Evolutionary conservation across 2,329 filamentous ascomycete species (phyloP).

Genomic region (Fusarium coicis): DNA sequence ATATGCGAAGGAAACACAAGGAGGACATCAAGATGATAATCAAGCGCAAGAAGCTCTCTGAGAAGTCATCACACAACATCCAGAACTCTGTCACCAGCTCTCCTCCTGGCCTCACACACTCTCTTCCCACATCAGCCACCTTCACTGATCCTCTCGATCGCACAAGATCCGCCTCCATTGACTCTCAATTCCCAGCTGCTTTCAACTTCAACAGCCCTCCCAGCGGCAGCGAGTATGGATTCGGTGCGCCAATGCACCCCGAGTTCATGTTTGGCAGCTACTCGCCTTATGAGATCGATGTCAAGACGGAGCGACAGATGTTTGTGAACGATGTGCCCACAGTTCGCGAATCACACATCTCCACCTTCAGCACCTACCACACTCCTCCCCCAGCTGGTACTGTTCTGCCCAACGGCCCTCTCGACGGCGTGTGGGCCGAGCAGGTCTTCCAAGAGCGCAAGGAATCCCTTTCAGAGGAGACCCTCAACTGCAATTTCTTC

Average conservation of each 20-base stretch:
- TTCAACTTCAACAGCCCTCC: slow-evolving; percentile 79
- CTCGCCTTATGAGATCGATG: slow-evolving; percentile 90
- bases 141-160: slow-evolving; percentile 79
- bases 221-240: slow-evolving; percentile 66
- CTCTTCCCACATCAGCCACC: slow-evolving; percentile 81
- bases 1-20: slow-evolving; percentile 86
- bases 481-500: slow-evolving; percentile 81
- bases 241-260: slow-evolving; percentile 70
- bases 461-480: slow-evolving; percentile 74
- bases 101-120: slow-evolving; percentile 83
- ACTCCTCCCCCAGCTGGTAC: slow-evolving; percentile 78
- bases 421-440: slow-evolving; percentile 71
- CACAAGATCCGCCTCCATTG: slow-evolving; percentile 80
- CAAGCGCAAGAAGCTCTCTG: slow-evolving; percentile 93
- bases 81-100: slow-evolving; percentile 67
- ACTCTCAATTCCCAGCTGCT: slow-evolving; percentile 78
- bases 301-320: slow-evolving; percentile 95
- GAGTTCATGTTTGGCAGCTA: slow-evolving; percentile 69
- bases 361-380: slow-evolving; percentile 92
- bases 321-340: slow-evolving; percentile 92
- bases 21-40: slow-evolving; percentile 97
- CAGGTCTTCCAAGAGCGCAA: slow-evolving; percentile 55
- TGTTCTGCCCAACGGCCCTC: slow-evolving; percentile 70
- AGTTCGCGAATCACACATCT: slow-evolving; percentile 85
- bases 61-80: slow-evolving; percentile 76